Evolutionary conservation across 2,329 filamentous ascomycete species (phyloP).

Genomic region (Endocalyx cinctus): DNA sequence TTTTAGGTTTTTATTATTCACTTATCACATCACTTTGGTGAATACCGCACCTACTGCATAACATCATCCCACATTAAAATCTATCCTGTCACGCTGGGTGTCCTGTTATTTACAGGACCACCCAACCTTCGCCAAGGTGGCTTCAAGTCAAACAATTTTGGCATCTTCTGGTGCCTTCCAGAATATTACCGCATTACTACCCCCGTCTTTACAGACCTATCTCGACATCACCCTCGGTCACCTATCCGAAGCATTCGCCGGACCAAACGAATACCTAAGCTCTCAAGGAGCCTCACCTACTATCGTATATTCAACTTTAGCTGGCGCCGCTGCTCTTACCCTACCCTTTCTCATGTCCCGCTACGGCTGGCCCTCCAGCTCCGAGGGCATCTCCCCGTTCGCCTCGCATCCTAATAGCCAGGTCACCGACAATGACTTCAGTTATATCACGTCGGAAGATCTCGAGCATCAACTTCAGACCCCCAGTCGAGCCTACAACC

Average conservation of each 20-base stretch:
- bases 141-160: conserved; percentile 53
- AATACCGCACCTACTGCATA: too few relatives aligned
- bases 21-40: too few relatives aligned
- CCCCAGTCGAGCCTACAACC: conserved; percentile 37
- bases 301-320: conserved; percentile 47
- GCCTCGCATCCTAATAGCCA: conserved; percentile 41
- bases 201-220: conserved; percentile 45
- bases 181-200: conserved; percentile 50
- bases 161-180: conserved; percentile 61
- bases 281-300: conserved; percentile 46
- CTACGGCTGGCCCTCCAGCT: conserved; percentile 45
- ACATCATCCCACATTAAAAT: conserved; percentile 16
- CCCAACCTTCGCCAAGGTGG: conserved; percentile 51
- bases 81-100: too few relatives aligned
- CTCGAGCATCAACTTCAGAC: conserved; percentile 42
- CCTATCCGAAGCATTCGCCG: conserved; percentile 42
- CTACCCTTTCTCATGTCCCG: conserved; percentile 51
- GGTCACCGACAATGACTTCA: conserved; percentile 72
- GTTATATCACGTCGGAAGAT: conserved; percentile 78
- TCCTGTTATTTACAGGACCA: conserved; percentile 33
- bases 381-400: conserved; percentile 48
- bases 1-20: too few relatives aligned
- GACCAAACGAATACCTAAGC: conserved; percentile 48
- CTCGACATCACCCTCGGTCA: conserved; percentile 48
- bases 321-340: conserved; percentile 42